Percentiles rank a stretch among this genome's conserved stretches.
phyloP scores from a whole-genome alignment of 2,329 filamentous ascomycete genomes.

The Thelonectria discophora region DNA sequence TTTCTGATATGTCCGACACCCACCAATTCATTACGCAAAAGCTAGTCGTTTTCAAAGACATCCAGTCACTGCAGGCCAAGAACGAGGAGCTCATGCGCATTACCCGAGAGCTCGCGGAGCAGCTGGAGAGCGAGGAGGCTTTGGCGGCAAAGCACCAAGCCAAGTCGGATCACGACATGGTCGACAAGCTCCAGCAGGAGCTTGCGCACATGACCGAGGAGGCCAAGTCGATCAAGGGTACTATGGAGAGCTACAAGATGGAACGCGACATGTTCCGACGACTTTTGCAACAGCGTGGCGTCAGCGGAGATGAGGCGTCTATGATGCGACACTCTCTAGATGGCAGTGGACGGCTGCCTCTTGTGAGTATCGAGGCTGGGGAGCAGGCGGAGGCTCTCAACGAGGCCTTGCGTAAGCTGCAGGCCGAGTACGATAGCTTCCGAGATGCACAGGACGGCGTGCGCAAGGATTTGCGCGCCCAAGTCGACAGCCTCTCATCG shows the following conservation, averaged over 20 bases:
- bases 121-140: constrained; percentile 92
- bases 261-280: constrained; percentile 98
- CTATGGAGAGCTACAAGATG: constrained; percentile 91
- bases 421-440: constrained; percentile 89
- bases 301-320: constrained; percentile 70
- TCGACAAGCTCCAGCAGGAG: constrained; percentile 76
- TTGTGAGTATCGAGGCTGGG: constrained; percentile 65
- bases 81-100: constrained; percentile 86
- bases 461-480: constrained; percentile 81
- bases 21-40: constrained; percentile 89
- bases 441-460: constrained; percentile 86
- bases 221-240: constrained; percentile 80
- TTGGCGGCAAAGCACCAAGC: constrained; percentile 70
- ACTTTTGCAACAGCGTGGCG: constrained; percentile 79
- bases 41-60: constrained; percentile 87
- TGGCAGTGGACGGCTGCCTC: constrained; percentile 61
- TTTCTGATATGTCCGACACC: constrained; percentile 82
- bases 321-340: constrained; percentile 77
- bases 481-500: constrained; percentile 80
- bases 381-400: constrained; percentile 71
- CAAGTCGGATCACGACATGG: constrained; percentile 72
- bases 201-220: constrained; percentile 84
- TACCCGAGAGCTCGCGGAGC: constrained; percentile 83
- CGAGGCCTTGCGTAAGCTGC: constrained; percentile 84
- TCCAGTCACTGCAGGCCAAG: constrained; percentile 85